Conservation (phyloP, 2,329 filamentous ascomycete species). For the Ascochyta pisi region DNA sequence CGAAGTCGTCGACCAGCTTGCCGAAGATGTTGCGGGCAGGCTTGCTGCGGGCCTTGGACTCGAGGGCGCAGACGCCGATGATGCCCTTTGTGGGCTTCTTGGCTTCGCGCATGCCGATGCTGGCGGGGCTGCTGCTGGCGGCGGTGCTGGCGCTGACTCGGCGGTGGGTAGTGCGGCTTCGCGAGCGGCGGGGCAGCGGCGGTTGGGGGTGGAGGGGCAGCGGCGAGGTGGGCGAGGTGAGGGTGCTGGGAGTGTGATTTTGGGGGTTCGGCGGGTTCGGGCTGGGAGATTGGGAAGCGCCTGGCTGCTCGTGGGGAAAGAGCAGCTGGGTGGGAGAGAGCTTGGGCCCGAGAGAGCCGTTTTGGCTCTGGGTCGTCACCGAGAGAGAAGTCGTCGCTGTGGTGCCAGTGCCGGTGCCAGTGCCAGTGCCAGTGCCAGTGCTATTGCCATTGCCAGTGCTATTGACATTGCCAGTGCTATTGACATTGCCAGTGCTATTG, state of each 20-base stretch:
- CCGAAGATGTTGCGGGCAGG: conserved; percentile 96
- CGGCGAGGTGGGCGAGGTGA: conserved; percentile 23
- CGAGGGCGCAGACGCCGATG: conserved; percentile 94
- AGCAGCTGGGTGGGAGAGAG: conserved; percentile 49
- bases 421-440: no score
- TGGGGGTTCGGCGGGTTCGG: conserved; percentile 4
- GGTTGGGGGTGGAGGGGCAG: conserved; percentile 18
- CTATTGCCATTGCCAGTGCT: no score
- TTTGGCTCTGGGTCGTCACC: conserved; percentile 54
- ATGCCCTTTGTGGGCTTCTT: conserved; percentile 61
- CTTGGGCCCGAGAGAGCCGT: conserved; percentile 49
- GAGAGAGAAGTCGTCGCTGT: conserved; percentile 54
- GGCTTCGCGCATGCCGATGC: conserved; percentile 62
- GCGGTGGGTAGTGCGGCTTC: conserved; percentile 64
- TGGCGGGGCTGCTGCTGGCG: conserved; percentile 82
- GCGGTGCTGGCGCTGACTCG: conserved; percentile 82
- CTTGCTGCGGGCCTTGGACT: conserved; percentile 95
- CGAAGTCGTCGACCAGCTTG: conserved; percentile 89
- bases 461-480: no score
- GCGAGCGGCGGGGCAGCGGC: conserved; percentile 39
- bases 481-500: no score
- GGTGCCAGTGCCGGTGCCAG: conserved; percentile 36
- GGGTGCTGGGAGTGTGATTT: conserved; percentile 14
- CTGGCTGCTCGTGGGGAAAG: conserved; percentile 41
- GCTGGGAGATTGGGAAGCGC: not conserved